Conservation (phyloP, 1,284 basidiomycete species). For the Puccinia novopanici region DNA sequence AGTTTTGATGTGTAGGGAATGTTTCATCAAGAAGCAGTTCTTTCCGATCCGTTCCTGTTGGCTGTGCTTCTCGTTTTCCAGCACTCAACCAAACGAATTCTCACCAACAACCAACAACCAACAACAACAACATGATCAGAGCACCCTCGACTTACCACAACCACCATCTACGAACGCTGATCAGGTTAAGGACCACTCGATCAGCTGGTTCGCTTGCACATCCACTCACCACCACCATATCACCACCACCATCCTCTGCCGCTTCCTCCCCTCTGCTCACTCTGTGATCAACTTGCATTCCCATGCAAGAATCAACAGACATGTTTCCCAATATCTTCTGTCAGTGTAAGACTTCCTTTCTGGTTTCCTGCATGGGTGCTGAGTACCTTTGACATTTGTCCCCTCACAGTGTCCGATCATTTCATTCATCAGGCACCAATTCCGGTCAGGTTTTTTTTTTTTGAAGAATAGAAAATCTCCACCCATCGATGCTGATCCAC, state of each 20-base stretch:
- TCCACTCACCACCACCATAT: neutral
- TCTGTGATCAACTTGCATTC: neutral
- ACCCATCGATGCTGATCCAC: neutral
- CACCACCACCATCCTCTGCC: neutral
- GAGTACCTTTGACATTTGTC: no score
- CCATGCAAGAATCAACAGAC: neutral
- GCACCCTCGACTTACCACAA: neutral
- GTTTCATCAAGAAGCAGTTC: no score
- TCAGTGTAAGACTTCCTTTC: neutral
- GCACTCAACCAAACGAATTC: neutral
- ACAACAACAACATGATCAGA: constrained; percentile 7
- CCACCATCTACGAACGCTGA: neutral
- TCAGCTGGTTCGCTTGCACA: neutral
- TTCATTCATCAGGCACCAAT: constrained; percentile 9
- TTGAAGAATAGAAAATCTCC: no score
- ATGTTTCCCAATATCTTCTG: neutral
- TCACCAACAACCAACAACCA: neutral
- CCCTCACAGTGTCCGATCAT: constrained; percentile 2
- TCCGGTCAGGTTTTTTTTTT: neutral
- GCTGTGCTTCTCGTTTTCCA: no score
- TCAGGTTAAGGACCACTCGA: neutral
- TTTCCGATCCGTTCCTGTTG: no score
- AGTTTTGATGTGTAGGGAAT: no score
- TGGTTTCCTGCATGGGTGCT: neutral
- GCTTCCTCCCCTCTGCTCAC: neutral